Evolutionary conservation across 176 grass and related monocot genomes (phyloP).

Genomic region (Chloris gayana): DNA sequence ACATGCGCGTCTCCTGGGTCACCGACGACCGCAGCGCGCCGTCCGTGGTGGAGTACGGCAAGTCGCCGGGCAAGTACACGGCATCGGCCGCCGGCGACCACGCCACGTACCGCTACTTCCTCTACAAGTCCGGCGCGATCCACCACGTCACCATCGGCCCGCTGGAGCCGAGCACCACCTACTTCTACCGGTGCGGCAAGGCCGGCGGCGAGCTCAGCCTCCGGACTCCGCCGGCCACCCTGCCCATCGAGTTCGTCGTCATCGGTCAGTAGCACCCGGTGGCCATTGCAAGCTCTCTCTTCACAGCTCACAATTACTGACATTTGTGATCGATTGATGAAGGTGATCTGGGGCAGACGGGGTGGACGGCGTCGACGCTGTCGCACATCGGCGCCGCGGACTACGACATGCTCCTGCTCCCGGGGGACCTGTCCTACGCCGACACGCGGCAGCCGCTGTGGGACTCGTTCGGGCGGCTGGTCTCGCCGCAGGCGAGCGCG

Average conservation of each 20-base stretch:
- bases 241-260: constrained; percentile 74
- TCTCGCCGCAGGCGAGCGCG: constrained; percentile 59
- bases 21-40: constrained; percentile 61
- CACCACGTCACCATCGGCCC: constrained; percentile 93
- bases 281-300: no score
- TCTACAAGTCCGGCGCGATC: constrained; percentile 85
- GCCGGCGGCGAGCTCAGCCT: constrained; percentile 70
- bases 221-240: constrained; percentile 64
- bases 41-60: constrained; percentile 73
- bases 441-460: constrained; percentile 81
- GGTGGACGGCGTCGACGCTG: constrained; percentile 91
- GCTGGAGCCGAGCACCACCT: constrained; percentile 58
- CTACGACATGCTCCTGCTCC: constrained; percentile 84
- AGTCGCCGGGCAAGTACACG: constrained; percentile 50
- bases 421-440: constrained; percentile 89
- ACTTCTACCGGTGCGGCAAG: constrained; percentile 82
- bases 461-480: constrained; percentile 89
- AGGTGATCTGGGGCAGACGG: constrained; percentile 90
- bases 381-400: constrained; percentile 48
- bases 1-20: constrained; percentile 72
- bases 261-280: no score
- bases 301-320: no score
- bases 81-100: constrained; percentile 59
- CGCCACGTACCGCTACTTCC: constrained; percentile 79
- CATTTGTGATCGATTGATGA: no score